phyloP scores from a whole-genome alignment of 2,329 filamentous ascomycete species.

The Exophiala bonariae region DNA sequence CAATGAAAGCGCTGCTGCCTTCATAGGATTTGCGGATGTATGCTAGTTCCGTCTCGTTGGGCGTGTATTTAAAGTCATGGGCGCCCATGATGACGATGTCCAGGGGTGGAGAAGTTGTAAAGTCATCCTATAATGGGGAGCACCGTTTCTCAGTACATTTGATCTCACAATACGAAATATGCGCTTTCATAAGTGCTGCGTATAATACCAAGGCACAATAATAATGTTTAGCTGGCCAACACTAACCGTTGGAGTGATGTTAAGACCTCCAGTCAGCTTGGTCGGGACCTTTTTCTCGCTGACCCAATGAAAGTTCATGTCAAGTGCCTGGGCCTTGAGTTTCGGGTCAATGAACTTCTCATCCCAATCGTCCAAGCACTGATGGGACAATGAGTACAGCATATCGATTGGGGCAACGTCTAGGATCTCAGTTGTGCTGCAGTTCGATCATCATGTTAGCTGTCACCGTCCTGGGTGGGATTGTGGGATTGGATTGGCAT shows the following conservation, averaged over 20 bases:
- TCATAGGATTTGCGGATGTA: conserved; percentile 24
- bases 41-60: conserved; percentile 17
- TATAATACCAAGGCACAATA: not conserved
- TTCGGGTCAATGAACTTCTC: conserved; percentile 5
- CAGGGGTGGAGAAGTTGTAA: conserved; percentile 21
- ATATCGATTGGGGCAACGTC: conserved; percentile 35
- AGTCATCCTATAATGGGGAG: conserved; percentile 17
- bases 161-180: no score
- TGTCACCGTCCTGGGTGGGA: not conserved
- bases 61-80: conserved; percentile 11
- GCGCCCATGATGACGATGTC: conserved; percentile 25
- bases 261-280: conserved; percentile 15
- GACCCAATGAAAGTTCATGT: conserved; percentile 35
- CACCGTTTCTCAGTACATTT: not conserved
- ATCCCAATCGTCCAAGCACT: conserved; percentile 22
- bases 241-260: conserved; percentile 11
- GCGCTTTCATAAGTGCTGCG: no score
- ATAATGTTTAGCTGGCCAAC: no score
- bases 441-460: not conserved
- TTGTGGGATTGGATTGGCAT: not conserved
- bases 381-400: conserved; percentile 26
- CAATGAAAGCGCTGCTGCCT: conserved; percentile 20
- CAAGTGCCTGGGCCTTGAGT: conserved; percentile 21
- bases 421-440: conserved; percentile 27
- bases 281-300: conserved; percentile 26